Percentiles rank a stretch among this genome's conserved stretches.
Evolutionary conservation across 1,284 basidiomycete genomes (phyloP).

Genomic region (Ceratobasidium sp.): DNA sequence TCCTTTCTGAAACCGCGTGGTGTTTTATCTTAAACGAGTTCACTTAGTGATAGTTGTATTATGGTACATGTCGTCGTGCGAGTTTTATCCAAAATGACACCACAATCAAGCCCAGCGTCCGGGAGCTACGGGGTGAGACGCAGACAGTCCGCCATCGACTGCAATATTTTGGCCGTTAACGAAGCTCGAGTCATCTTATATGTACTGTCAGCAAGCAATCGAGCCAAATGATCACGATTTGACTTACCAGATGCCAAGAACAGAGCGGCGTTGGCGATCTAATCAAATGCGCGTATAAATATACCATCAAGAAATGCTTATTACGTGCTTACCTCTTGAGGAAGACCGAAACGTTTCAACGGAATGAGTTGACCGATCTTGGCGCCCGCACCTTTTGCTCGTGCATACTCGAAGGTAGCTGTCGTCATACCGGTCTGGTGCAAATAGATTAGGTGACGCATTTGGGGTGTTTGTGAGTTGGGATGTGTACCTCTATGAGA

Average conservation of each 20-base stretch:
- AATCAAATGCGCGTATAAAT: slow-evolving; percentile 56
- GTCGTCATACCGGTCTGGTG: slow-evolving; percentile 82
- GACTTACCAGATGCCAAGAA: slow-evolving; percentile 87
- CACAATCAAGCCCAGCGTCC: slow-evolving; percentile 57
- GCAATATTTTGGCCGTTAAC: slow-evolving; percentile 91
- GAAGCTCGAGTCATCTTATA: slow-evolving; percentile 87
- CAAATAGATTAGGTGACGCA: not conserved
- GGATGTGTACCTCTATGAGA: slow-evolving; percentile 72
- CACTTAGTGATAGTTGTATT: too few species aligned
- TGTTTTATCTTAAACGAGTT: too few species aligned
- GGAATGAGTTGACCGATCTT: slow-evolving; percentile 93
- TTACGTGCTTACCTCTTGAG: slow-evolving; percentile 74
- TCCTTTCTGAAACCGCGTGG: too few species aligned
- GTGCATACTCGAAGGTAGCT: slow-evolving; percentile 80
- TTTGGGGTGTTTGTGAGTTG: not conserved
- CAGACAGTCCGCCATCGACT: slow-evolving; percentile 87
- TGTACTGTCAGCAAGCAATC: slow-evolving; percentile 40
- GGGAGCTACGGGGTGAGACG: slow-evolving; percentile 79
- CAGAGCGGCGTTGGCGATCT: slow-evolving; percentile 86
- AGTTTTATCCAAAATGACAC: slow-evolving; percentile 52
- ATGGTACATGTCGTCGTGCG: too few species aligned
- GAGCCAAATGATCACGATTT: not conserved
- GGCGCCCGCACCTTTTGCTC: slow-evolving; percentile 74
- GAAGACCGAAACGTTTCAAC: slow-evolving; percentile 80
- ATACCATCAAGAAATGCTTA: not conserved